These are phyloP conservation scores for Arbutus unedo DNA, from an alignment of 148 eudicot species.

Conservation along the genomic window DNA sequence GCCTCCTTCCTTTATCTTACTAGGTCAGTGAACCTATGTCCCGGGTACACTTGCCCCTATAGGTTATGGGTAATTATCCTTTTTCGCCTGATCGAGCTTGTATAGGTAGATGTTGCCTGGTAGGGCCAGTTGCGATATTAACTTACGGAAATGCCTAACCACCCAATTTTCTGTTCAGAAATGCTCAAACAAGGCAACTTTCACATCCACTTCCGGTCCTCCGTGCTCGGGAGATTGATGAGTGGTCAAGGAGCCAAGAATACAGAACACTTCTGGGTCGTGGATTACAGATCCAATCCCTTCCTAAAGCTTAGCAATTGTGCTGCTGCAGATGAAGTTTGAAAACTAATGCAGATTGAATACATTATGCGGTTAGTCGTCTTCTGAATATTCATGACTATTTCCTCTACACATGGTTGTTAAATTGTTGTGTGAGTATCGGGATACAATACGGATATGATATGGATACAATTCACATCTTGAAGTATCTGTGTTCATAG, in stretches of 20 bases:
- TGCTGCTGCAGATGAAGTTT: neutral
- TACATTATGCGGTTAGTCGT: conserved; percentile 19
- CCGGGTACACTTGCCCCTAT: no score
- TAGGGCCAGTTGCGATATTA: no score
- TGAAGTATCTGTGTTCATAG: no score
- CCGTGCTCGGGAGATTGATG: conserved; percentile 96
- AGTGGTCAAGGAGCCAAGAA: conserved; percentile 91
- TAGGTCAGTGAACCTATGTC: no score
- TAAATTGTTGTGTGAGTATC: neutral
- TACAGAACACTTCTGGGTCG: conserved; percentile 56
- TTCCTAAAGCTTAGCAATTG: conserved; percentile 33
- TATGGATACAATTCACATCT: neutral
- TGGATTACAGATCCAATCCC: conserved; percentile 38
- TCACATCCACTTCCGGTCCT: conserved; percentile 98
- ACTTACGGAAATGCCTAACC: conserved; percentile 9
- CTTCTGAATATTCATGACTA: neutral
- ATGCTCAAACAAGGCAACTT: conserved; percentile 97
- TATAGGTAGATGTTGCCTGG: neutral
- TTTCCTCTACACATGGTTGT: neutral
- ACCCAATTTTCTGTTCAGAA: conserved; percentile 38
- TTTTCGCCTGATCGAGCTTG: no score
- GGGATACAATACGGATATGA: neutral
- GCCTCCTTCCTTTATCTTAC: no score
- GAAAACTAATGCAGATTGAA: conserved; percentile 1
- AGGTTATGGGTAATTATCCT: no score